Evolutionary conservation across 495 filamentous ascomycete species (phyloP), one percentile per base, ranked within the genome.

Genomic region (Trichoderma asperelloides): DNA sequence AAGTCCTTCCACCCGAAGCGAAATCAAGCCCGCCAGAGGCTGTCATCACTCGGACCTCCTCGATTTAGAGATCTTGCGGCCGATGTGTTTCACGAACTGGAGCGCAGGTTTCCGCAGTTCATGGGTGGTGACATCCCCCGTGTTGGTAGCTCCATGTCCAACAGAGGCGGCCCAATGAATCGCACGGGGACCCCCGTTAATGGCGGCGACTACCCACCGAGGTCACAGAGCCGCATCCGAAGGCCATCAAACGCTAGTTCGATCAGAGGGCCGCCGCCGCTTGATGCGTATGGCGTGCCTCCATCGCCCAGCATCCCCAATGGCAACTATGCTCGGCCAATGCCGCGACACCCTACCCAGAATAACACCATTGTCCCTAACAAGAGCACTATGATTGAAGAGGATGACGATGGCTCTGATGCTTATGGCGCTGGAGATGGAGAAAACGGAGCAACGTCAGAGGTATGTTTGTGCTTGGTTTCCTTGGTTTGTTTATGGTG

Each of bases 321-420:
- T 65, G 76, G 78, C 64, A 75, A 75, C 37, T 80, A 77, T 65
- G 76, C 76, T 18, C 74, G 79, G 18, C 95, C 93, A 1, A 85
- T 89, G 55, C 88, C 91, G 18, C 97, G 96, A 70, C 90, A 91
- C 49, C 97, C 96, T 16, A 65, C 33, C 70, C 94, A 98, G 76
- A 93, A 90, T 73, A 97, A 95, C 72, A 97, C 91, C 0, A 96
- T 98, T 69, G 88, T 97, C 28, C 96, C 95, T 7, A 98, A 96
- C 71, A 98, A 98, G 77, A 96, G 94, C 71, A 98, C 92, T 0
- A 92, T 98, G 89, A 90, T 98, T 18, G 95, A 98, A 74, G 95
- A 98, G 76, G 95, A 96, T 69, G 93, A 96, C 69, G 89, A 93
- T 71, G 80, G 78, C 18, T 41, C 64, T 28, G 40, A 65, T 15